phyloP scores from a whole-genome alignment of 441 rosid species.

The Hypseocharis bilobata region DNA sequence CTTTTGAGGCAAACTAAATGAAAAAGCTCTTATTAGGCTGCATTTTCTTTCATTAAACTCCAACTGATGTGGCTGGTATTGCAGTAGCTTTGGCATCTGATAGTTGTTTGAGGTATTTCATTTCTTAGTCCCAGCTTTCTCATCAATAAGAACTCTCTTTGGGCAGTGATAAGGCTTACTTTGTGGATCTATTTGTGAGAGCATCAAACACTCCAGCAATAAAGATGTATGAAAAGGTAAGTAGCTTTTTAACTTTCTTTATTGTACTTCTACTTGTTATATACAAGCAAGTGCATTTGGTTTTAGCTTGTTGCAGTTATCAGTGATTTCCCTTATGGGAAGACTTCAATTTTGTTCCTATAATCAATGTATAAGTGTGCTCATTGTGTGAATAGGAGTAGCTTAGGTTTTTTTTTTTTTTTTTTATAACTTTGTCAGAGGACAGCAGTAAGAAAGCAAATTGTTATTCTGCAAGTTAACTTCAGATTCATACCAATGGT shows the following conservation, averaged over 20 bases:
- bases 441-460: neutral
- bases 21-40: neutral
- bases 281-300: too few species aligned
- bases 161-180: conserved; percentile 77
- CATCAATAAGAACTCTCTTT: conserved; percentile 16
- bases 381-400: neutral
- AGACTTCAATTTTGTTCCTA: neutral
- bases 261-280: too few species aligned
- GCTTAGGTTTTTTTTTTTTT: too few species aligned
- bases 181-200: conserved; percentile 87
- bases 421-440: neutral
- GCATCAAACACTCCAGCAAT: conserved; percentile 88
- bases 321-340: too few species aligned
- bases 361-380: neutral
- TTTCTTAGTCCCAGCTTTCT: neutral
- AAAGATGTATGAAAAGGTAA: conserved; percentile 95
- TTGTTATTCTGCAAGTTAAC: neutral
- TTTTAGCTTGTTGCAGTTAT: too few species aligned
- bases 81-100: too few species aligned
- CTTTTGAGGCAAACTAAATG: too few species aligned
- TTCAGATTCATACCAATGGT: neutral
- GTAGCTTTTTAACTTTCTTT: neutral
- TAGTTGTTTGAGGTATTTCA: neutral
- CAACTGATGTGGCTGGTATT: neutral
- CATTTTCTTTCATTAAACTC: neutral